Conservation (phyloP, 2,329 filamentous ascomycete genomes). For the Botryotinia narcissicola region DNA sequence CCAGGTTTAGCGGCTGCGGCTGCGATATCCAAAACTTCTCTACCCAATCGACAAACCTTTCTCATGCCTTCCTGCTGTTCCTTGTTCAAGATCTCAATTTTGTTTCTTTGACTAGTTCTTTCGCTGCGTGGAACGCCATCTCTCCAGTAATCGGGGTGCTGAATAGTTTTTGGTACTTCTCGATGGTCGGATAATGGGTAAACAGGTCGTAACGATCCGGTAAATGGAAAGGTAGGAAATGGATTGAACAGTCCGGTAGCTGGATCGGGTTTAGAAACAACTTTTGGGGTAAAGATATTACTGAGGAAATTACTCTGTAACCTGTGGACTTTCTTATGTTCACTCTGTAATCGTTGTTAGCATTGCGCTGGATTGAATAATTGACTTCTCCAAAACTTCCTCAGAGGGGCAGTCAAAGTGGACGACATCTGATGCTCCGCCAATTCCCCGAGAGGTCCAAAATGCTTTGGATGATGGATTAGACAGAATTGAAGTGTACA, state of each 20-base stretch:
- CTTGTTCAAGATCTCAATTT: slow-evolving; percentile 77
- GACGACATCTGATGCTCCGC: neutral
- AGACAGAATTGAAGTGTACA: slow-evolving; percentile 32
- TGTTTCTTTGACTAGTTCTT: slow-evolving; percentile 64
- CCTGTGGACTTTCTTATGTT: slow-evolving; percentile 85
- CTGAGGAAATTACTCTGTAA: slow-evolving; percentile 72
- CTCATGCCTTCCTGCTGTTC: slow-evolving; percentile 83
- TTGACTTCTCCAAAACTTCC: neutral
- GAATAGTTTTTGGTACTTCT: slow-evolving; percentile 75
- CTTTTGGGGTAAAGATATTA: slow-evolving; percentile 71
- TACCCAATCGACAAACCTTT: slow-evolving; percentile 80
- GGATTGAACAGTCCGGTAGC: slow-evolving; percentile 88
- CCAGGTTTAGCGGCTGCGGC: slow-evolving; percentile 83
- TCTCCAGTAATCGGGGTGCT: slow-evolving; percentile 80
- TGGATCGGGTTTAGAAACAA: slow-evolving; percentile 89
- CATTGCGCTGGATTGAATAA: slow-evolving; percentile 18
- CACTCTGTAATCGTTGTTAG: slow-evolving; percentile 51
- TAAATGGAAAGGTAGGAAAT: slow-evolving; percentile 82
- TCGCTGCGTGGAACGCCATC: slow-evolving; percentile 71
- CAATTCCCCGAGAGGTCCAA: neutral
- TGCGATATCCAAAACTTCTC: slow-evolving; percentile 91
- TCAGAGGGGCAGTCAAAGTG: neutral
- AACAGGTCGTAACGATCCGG: slow-evolving; percentile 78
- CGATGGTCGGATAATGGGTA: slow-evolving; percentile 77
- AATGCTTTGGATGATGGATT: neutral